These are phyloP conservation scores for Harringtonia aguacate DNA, from an alignment of 2,329 filamentous ascomycete species.

Conservation along the genomic window DNA sequence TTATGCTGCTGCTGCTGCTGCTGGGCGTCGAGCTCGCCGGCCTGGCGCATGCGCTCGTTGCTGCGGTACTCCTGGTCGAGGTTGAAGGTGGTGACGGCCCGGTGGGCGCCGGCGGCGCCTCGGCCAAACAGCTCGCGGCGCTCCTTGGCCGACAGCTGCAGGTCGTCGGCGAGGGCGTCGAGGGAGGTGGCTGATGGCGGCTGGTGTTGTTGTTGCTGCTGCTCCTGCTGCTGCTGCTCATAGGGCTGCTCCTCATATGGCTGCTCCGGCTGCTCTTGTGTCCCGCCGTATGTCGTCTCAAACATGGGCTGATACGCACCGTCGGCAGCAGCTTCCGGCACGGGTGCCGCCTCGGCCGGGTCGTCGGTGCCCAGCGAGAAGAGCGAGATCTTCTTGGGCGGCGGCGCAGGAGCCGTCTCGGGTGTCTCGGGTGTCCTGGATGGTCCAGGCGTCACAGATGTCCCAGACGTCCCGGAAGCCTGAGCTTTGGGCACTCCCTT, in stretches of 20 bases:
- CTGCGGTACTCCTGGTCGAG: conserved; percentile 77
- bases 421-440: background rate
- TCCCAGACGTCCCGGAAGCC: background rate
- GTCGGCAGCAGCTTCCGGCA: conserved; percentile 11
- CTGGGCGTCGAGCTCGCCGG: conserved; percentile 60
- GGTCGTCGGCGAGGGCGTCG: conserved; percentile 59
- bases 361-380: conserved; percentile 52
- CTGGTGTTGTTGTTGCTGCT: conserved; percentile 5
- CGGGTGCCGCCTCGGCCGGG: conserved; percentile 22
- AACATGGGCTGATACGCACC: conserved; percentile 42
- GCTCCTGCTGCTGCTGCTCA: background rate
- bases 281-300: conserved; percentile 14
- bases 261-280: conserved; percentile 15
- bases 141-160: conserved; percentile 69
- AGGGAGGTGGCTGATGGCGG: conserved; percentile 40
- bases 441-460: no score
- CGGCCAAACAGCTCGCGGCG: conserved; percentile 81
- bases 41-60: conserved; percentile 66
- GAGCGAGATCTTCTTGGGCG: conserved; percentile 54
- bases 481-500: background rate
- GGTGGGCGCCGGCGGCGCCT: conserved; percentile 27
- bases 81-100: conserved; percentile 77
- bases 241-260: conserved; percentile 10
- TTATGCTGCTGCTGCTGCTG: conserved; percentile 65
- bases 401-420: conserved; percentile 13